phyloP scores from a whole-genome alignment of 2,329 filamentous ascomycete genomes.

The Colletotrichum lupini region DNA sequence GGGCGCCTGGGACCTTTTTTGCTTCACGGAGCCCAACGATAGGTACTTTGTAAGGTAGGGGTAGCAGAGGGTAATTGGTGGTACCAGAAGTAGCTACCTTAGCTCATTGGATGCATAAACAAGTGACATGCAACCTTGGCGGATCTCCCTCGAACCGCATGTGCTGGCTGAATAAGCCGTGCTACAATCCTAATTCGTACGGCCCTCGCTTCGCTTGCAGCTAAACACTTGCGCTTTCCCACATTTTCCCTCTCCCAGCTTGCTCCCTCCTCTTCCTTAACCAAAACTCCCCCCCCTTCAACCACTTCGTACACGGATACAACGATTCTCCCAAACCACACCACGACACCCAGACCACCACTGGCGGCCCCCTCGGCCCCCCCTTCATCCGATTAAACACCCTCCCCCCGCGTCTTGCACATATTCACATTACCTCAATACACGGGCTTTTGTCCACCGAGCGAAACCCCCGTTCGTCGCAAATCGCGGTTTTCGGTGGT shows the following conservation, averaged over 20 bases:
- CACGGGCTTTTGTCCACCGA: not conserved
- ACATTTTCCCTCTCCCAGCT: slow-evolving; percentile 13
- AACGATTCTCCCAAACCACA: slow-evolving; percentile 32
- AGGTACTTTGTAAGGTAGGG: not conserved
- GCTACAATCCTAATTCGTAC: not conserved
- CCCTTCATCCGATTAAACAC: slow-evolving; percentile 15
- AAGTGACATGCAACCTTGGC: slow-evolving; percentile 21
- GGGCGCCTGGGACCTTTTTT: too few relatives aligned
- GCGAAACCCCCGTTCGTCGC: not conserved
- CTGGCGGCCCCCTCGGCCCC: not conserved
- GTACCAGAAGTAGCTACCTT: not conserved
- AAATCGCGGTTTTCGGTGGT: not conserved
- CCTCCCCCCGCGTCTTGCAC: slow-evolving; percentile 6
- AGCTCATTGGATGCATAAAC: slow-evolving; percentile 19
- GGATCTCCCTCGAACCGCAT: not conserved
- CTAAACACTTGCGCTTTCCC: slow-evolving; percentile 25
- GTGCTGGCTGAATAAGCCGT: not conserved
- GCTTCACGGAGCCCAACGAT: too few relatives aligned
- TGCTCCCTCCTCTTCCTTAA: slow-evolving; percentile 34
- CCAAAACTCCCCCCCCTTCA: slow-evolving; percentile 10
- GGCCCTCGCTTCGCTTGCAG: slow-evolving; percentile 11
- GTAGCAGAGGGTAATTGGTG: too few relatives aligned
- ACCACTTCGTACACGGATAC: slow-evolving; percentile 28
- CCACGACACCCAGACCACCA: not conserved
- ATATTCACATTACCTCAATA: slow-evolving; percentile 10